A percentile compares a stretch with the other conserved stretches of the same genome.
Evolutionary conservation across 108 stramenopile species (phyloP).

Genomic region (Fragilaria radians): DNA sequence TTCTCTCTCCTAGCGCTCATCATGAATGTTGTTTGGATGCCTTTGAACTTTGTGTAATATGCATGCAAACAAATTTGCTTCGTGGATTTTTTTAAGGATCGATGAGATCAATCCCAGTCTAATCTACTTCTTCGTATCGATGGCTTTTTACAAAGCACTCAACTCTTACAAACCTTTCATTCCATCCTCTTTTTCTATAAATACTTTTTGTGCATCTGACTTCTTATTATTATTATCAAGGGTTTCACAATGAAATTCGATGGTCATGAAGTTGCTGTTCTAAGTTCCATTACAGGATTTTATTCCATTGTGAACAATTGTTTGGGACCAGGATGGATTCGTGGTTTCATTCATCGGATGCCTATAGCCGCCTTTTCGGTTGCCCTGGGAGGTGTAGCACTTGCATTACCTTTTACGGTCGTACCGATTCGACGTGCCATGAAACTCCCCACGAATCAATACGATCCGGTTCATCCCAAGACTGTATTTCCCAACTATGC

Average conservation of each 20-base stretch:
- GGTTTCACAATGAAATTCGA: not conserved
- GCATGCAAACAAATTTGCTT: too few relatives aligned
- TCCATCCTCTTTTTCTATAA: not conserved
- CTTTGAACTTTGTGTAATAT: too few relatives aligned
- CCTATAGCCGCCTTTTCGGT: constrained; percentile 71
- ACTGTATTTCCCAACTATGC: constrained; percentile 64
- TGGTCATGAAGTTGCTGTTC: not conserved
- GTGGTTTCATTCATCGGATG: constrained; percentile 69
- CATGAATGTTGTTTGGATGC: too few relatives aligned
- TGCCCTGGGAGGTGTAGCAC: constrained; percentile 44
- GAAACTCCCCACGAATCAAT: constrained; percentile 83
- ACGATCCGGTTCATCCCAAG: constrained; percentile 50
- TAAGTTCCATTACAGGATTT: constrained; percentile 20
- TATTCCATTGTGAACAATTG: constrained; percentile 51
- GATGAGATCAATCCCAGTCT: too few relatives aligned
- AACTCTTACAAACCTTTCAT: not conserved
- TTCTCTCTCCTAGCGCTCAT: too few relatives aligned
- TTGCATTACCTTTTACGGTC: constrained; percentile 59
- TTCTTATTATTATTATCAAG: not conserved
- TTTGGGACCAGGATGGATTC: constrained; percentile 73
- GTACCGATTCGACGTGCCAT: constrained; percentile 67
- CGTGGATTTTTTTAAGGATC: too few relatives aligned
- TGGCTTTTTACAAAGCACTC: not conserved
- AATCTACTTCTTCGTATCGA: too few relatives aligned
- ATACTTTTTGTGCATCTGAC: not conserved